A percentile compares a stretch with the other conserved stretches of the same genome.
phyloP scores from a whole-genome alignment of 2,329 filamentous ascomycete species.

The Fusarium liriodendri region DNA sequence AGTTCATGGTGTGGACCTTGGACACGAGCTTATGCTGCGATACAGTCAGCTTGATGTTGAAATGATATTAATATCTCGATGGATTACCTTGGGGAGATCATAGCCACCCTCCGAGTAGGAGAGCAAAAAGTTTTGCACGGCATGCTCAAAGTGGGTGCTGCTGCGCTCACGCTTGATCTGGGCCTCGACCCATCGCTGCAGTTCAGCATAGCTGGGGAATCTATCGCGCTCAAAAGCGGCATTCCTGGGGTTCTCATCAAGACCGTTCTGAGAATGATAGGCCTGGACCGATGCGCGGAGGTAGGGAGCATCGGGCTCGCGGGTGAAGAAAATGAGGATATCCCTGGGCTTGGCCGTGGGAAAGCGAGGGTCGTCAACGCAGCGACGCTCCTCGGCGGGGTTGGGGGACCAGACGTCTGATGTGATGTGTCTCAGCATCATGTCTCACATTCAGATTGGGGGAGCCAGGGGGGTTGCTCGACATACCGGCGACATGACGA shows the following conservation, averaged over 20 bases:
- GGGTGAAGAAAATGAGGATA: slow-evolving; percentile 51
- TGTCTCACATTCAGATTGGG: slow-evolving; percentile 37
- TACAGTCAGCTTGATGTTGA: slow-evolving; percentile 30
- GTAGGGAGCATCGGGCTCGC: slow-evolving; percentile 51
- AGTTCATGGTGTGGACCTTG: slow-evolving; percentile 59
- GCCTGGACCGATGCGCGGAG: slow-evolving; percentile 54
- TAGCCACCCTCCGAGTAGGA: slow-evolving; percentile 50
- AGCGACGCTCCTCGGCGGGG: slow-evolving; percentile 49
- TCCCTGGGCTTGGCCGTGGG: slow-evolving; percentile 51
- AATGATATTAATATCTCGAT: slow-evolving; percentile 13
- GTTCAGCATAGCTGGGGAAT: slow-evolving; percentile 49
- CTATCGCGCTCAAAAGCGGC: slow-evolving; percentile 52
- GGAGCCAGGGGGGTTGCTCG: slow-evolving; percentile 24
- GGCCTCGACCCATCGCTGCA: slow-evolving; percentile 53
- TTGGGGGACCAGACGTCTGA: slow-evolving; percentile 53
- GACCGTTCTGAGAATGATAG: slow-evolving; percentile 48
- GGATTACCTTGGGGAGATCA: slow-evolving; percentile 54
- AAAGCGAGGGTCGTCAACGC: slow-evolving; percentile 49
- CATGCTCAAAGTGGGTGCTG: slow-evolving; percentile 46
- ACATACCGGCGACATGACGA: slow-evolving; percentile 53
- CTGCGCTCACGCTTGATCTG: slow-evolving; percentile 51
- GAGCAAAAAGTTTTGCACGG: slow-evolving; percentile 53
- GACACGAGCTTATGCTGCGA: slow-evolving; percentile 54
- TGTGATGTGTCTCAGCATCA: slow-evolving; percentile 40
- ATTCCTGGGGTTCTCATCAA: slow-evolving; percentile 48